phyloP scores from a whole-genome alignment of 768 basidiomycete genomes.

The Coprinopsis marcescibilis region DNA sequence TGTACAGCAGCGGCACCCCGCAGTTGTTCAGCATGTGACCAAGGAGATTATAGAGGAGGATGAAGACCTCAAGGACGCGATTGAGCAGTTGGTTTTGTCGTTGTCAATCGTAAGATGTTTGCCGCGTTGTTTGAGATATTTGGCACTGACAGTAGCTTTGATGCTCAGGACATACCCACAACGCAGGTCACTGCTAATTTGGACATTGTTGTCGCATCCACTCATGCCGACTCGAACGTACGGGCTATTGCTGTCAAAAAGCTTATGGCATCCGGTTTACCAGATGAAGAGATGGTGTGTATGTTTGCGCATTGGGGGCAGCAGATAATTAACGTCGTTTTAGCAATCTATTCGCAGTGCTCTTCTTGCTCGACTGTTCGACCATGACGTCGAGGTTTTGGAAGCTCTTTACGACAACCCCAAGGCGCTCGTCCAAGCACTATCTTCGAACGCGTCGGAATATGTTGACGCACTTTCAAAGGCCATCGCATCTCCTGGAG shows the following conservation, averaged over 20 bases:
- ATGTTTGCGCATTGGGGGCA: background rate
- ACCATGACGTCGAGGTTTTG: constrained; percentile 55
- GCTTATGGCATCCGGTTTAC: constrained; percentile 33
- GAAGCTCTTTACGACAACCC: constrained; percentile 60
- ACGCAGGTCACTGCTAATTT: constrained; percentile 16
- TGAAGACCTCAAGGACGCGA: constrained; percentile 30
- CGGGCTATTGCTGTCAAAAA: constrained; percentile 56
- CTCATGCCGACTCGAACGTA: constrained; percentile 54
- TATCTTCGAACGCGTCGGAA: constrained; percentile 32
- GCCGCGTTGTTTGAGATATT: background rate
- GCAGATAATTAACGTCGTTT: background rate
- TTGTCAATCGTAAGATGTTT: constrained; percentile 45
- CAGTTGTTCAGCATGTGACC: constrained; percentile 37
- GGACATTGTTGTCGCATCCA: constrained; percentile 49
- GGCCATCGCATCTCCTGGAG: constrained; percentile 27
- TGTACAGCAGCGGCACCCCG: constrained; percentile 63
- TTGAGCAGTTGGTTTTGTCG: constrained; percentile 54
- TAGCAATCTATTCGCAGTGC: constrained; percentile 59
- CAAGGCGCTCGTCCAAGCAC: constrained; percentile 37
- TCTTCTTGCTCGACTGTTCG: constrained; percentile 63
- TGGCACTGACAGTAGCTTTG: background rate
- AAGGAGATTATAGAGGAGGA: constrained; percentile 30
- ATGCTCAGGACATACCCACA: constrained; percentile 6
- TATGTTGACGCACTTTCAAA: constrained; percentile 42
- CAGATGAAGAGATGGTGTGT: constrained; percentile 40